Base-by-base conservation (phyloP, 345 rosid species). In the Cochlearia excelsa region DNA sequence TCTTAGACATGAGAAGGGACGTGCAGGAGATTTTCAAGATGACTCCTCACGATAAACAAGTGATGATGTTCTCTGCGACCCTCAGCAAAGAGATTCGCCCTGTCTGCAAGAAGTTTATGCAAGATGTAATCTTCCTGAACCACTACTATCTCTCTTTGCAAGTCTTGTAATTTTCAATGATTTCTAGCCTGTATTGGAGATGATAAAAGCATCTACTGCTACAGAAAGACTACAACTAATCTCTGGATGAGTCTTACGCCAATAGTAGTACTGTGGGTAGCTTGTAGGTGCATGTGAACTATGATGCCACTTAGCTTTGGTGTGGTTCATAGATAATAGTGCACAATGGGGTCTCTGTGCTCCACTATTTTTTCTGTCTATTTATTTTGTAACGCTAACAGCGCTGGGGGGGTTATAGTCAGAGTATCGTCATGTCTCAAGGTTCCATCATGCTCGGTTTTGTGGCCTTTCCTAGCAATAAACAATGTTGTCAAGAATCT, bases 41-140 rank as follows among this genome's bases (percentile, higher is more conserved):
- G 96, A 93, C 99, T 27, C 99, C 99, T 35, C 97, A 89, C 48
- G 99, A 93, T 54, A 93, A 93, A 77, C 99, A 93, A 80, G 99
- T 93, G 9, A 93, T 93, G 99, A 93, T 93, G 99, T 93, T 93
- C 70, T 93, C 97, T 50, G 97, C 99, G 9, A 93, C 99, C 0
- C 99, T 93, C 74, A 93, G 97, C 95, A 93, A 93, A 75, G 97
- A 93, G 71, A 93, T 93, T 59, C 99, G 97, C 70, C 97, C 97
- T 0, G 95, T 93, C 77, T 93, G 99, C 99, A 90, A 93, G 78
- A 93, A 89, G 48, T 93, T 93, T 63, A 93, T 93, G 99, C 99
- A 89, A 89, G 97, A 93, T 89, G 97, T 93, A 93, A 93, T 87
- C 81, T 81, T 74, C 64, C 75, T 66, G 74, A 63, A 76, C 78